Percentiles rank a stretch among this genome's conserved stretches.
Conservation (phyloP, 139 green algal genomes). For the Diplosphaera chodatii region DNA sequence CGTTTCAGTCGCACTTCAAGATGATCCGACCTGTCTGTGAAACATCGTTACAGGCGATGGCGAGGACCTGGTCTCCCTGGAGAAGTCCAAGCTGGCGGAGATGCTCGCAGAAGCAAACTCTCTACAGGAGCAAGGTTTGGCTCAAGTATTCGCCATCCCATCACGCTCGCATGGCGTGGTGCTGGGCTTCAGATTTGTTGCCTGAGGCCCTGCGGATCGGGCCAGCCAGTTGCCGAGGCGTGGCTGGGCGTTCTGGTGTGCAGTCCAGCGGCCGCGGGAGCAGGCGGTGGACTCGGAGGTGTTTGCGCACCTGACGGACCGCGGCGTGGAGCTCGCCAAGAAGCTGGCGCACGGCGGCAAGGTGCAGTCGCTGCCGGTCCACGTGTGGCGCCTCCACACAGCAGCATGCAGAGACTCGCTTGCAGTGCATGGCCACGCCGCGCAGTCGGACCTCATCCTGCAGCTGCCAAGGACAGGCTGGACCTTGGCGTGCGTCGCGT, state of each 20-base stretch:
- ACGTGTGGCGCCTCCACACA: too few species aligned
- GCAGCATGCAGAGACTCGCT: too few species aligned
- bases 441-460: slow-evolving; percentile 26
- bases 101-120: slow-evolving; percentile 8
- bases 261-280: slow-evolving; percentile 50
- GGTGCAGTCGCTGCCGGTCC: neutral
- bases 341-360: slow-evolving; percentile 16
- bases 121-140: slow-evolving; percentile 7
- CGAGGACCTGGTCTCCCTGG: slow-evolving; percentile 9
- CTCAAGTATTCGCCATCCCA: too few species aligned
- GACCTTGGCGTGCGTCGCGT: slow-evolving; percentile 9
- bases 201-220: too few species aligned
- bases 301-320: slow-evolving; percentile 38
- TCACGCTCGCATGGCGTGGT: too few species aligned
- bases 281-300: slow-evolving; percentile 46
- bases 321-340: slow-evolving; percentile 21
- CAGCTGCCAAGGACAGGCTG: slow-evolving; percentile 43
- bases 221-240: too few species aligned
- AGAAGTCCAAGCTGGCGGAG: slow-evolving; percentile 8
- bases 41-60: too few species aligned
- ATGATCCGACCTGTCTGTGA: too few species aligned
- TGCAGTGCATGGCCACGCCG: slow-evolving; percentile 6
- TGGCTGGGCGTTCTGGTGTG: neutral
- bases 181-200: too few species aligned
- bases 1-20: neutral